Evolutionary conservation across 2,329 filamentous ascomycete species (phyloP).

Genomic region (Tympanopsis confertula): DNA sequence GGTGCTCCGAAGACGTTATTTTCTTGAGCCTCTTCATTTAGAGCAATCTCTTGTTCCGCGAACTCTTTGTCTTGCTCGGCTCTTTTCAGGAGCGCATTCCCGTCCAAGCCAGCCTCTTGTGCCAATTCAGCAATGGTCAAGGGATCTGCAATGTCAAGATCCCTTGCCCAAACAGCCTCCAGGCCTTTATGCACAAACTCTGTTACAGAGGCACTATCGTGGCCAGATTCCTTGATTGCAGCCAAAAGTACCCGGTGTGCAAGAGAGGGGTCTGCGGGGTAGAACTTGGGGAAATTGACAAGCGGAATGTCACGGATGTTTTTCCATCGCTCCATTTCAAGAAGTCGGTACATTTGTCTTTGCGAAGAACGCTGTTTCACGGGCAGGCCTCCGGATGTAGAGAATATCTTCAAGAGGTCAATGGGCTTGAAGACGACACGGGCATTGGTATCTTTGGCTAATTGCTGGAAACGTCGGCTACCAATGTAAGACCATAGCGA

Average conservation of each 20-base stretch:
- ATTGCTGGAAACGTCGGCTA: slow-evolving; percentile 11
- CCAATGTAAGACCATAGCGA: slow-evolving; percentile 17
- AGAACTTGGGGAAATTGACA: slow-evolving; percentile 11
- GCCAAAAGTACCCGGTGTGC: slow-evolving; percentile 14
- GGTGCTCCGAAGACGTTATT: slow-evolving; percentile 11
- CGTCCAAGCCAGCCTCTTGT: slow-evolving; percentile 4
- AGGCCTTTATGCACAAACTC: slow-evolving; percentile 5
- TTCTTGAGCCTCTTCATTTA: slow-evolving; percentile 7
- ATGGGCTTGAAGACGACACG: slow-evolving; percentile 15
- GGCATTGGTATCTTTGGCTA: slow-evolving; percentile 11
- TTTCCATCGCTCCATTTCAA: slow-evolving; percentile 13
- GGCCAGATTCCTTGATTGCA: slow-evolving; percentile 5
- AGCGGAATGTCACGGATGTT: slow-evolving; percentile 12
- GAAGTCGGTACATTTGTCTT: slow-evolving; percentile 15
- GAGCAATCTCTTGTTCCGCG: slow-evolving; percentile 3
- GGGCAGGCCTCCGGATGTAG: slow-evolving; percentile 16
- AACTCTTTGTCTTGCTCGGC: too few species aligned
- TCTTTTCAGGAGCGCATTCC: too few species aligned
- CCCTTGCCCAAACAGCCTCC: slow-evolving; percentile 4
- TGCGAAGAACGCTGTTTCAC: slow-evolving; percentile 16
- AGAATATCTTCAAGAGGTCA: slow-evolving; percentile 16
- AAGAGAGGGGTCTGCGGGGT: slow-evolving; percentile 13
- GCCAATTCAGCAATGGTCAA: slow-evolving; percentile 5
- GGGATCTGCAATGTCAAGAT: slow-evolving; percentile 5
- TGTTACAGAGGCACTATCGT: slow-evolving; percentile 4